Evolutionary conservation across 345 rosid genomes (phyloP).

Genomic region (Gynandropsis gynandra): DNA sequence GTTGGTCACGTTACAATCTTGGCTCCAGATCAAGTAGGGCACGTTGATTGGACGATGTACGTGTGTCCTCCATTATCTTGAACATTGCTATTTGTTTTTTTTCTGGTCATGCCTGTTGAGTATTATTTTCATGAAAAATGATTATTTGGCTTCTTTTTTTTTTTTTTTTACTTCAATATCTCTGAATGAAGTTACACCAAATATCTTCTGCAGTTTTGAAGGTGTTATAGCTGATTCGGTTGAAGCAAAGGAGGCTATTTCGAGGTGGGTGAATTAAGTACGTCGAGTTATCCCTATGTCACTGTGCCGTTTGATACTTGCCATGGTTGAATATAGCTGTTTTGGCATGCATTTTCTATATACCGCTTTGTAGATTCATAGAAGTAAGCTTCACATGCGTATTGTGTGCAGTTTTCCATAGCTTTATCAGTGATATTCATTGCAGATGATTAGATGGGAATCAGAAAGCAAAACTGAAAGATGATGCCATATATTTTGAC

Average conservation of each 20-base stretch:
- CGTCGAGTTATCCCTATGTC: conserved; percentile 8
- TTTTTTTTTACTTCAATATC: conserved; percentile 18
- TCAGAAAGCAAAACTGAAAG: too few species aligned
- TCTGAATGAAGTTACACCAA: conserved; percentile 21
- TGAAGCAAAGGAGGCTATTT: conserved; percentile 72
- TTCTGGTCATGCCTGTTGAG: conserved; percentile 3
- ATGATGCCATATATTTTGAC: too few species aligned
- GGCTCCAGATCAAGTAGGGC: conserved; percentile 40
- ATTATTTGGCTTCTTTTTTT: conserved; percentile 21
- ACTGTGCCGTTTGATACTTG: neutral
- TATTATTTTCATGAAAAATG: conserved; percentile 15
- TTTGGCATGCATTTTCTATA: too few species aligned
- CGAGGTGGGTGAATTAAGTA: conserved; percentile 47
- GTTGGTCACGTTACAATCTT: conserved; percentile 44
- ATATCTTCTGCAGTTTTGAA: conserved; percentile 61
- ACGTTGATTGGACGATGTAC: conserved; percentile 88
- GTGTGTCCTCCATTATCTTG: conserved; percentile 19
- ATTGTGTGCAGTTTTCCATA: too few species aligned
- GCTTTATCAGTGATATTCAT: too few species aligned
- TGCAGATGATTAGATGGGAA: too few species aligned
- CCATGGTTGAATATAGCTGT: neutral
- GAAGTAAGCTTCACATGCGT: too few species aligned
- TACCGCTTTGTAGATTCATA: too few species aligned
- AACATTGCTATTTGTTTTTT: conserved; percentile 12
- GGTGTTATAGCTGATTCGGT: conserved; percentile 78